Base-by-base conservation (phyloP, 129 eudicot genomes). In the Centaurea solstitialis region DNA sequence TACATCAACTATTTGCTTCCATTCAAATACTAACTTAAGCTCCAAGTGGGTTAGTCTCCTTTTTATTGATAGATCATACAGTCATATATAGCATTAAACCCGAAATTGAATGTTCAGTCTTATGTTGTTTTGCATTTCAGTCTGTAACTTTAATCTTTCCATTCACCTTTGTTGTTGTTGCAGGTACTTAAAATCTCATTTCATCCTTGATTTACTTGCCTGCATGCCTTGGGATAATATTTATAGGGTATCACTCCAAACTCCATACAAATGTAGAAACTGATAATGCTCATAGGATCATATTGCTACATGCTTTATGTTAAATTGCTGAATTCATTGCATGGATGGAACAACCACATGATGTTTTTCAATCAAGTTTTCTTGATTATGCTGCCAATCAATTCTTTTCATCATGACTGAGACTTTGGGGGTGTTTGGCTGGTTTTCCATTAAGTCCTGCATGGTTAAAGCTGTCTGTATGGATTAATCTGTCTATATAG, bases 171-270 rank as follows among this genome's bases (percentile, higher is more conserved):
- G 24, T 57, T 35, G 24, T 57, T 35, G 33, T 39, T 75, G 64
- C 91, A 96, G 98, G 92, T 96, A 96, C 84, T 68, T 96, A 47
- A 93, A 91, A 73, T 89, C 97, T 69, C 80, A 90, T 85, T 96
- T 96, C 83, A 47, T 91, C 57, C 3, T 90, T 28, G 98, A 96
- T 80, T 33, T 93, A 40, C 97, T 96, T 70, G 89, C 88, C 62
- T 96, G 99, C 66, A 38, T 96, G 87, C 99, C 99, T 40, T 96
- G 99, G 99, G 98, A 93, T 87, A 35, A 79, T 77, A 81, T 93
- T 62, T 96, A 91, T 75, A 88, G 85, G 98, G 99, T 96, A 78
- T 38, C 59, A 53, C 38, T 33, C 65, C 35, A 41, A 10, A 39
- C 73, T 82, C 69, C 75, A 65, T 10, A 68, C 18, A 68, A 10